Percentiles rank a stretch among this genome's conserved stretches.
phyloP scores from a whole-genome alignment of 176 grass and related monocot species.

The Ampelocalamus luodianensis region DNA sequence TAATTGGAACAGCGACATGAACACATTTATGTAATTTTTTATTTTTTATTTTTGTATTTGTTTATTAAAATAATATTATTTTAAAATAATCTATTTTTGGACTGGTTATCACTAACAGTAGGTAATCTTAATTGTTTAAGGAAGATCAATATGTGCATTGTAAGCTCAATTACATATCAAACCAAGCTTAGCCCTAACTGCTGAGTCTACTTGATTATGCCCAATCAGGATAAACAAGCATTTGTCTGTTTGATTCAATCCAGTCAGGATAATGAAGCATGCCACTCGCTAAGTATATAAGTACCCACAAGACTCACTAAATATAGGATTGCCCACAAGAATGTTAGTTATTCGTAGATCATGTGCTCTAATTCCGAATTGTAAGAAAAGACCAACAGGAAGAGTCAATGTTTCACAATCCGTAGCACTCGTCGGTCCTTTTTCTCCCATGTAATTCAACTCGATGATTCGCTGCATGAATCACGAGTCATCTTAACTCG shows the following conservation, averaged over 20 bases:
- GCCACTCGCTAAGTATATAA: neutral
- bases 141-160: neutral
- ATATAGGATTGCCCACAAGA: neutral
- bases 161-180: neutral
- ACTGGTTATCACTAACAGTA: too few relatives aligned
- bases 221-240: neutral
- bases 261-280: neutral
- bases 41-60: too few relatives aligned
- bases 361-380: neutral
- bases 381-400: neutral
- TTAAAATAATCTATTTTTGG: too few relatives aligned
- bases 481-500: neutral
- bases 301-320: neutral
- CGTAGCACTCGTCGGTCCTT: neutral
- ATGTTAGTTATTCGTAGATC: neutral
- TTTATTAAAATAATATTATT: too few relatives aligned
- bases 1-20: too few relatives aligned
- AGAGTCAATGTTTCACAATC: neutral
- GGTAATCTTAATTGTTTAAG: too few relatives aligned
- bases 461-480: neutral
- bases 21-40: too few relatives aligned
- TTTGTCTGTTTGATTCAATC: neutral
- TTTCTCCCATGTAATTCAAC: neutral
- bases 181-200: neutral
- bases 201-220: neutral